Evolutionary conservation across 1,284 basidiomycete species (phyloP).

Genomic region (Apiotrichum porosum): DNA sequence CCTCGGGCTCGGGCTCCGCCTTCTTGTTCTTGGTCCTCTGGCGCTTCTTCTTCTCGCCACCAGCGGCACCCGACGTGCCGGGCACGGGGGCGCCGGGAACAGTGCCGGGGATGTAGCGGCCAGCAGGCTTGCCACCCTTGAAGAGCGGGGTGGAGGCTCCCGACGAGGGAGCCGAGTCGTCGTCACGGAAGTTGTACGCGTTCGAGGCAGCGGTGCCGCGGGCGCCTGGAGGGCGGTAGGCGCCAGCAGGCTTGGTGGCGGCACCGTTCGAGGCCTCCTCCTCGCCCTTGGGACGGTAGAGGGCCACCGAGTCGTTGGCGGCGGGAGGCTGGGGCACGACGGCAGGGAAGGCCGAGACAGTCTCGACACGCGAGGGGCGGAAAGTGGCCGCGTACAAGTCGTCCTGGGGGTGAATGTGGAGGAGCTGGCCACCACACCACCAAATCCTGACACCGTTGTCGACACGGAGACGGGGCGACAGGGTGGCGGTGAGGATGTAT

Average conservation of each 20-base stretch:
- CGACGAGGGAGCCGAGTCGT: slow-evolving; percentile 56
- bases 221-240: slow-evolving; percentile 88
- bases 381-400: slow-evolving; percentile 78
- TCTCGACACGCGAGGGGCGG: slow-evolving; percentile 67
- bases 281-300: slow-evolving; percentile 31
- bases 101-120: slow-evolving; percentile 65
- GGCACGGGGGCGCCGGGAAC: slow-evolving; percentile 29
- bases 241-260: slow-evolving; percentile 62
- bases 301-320: slow-evolving; percentile 59
- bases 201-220: slow-evolving; percentile 77
- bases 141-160: slow-evolving; percentile 54
- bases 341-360: slow-evolving; percentile 65
- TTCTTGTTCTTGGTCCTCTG: slow-evolving; percentile 56
- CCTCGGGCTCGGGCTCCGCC: slow-evolving; percentile 44
- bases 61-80: slow-evolving; percentile 18
- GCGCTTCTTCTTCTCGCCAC: slow-evolving; percentile 55
- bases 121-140: slow-evolving; percentile 53
- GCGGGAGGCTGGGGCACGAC: slow-evolving; percentile 70
- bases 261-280: slow-evolving; percentile 38
- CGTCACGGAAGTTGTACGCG: slow-evolving; percentile 77
- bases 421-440: slow-evolving; percentile 81
- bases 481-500: slow-evolving; percentile 86
- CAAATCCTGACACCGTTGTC: slow-evolving; percentile 96
- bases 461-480: slow-evolving; percentile 88
- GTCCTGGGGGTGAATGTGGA: slow-evolving; percentile 81